phyloP scores from a whole-genome alignment of 331 rosid genomes.

The Stylosanthes scabra region DNA sequence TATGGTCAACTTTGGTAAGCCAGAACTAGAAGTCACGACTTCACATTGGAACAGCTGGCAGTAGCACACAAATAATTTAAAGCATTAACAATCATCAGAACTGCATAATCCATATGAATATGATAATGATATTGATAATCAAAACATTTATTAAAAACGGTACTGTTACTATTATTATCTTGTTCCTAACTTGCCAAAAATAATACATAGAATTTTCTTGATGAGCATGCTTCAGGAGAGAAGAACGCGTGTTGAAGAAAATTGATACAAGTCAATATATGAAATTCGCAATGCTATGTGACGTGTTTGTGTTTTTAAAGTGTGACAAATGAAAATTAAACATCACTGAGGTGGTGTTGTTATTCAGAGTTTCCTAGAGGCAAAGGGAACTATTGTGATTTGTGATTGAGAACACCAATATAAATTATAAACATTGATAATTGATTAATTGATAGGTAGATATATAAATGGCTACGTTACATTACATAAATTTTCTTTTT shows the following conservation, averaged over 20 bases:
- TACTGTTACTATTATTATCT: neutral
- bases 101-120: neutral
- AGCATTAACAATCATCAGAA: neutral
- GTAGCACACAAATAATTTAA: constrained; percentile 18
- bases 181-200: neutral
- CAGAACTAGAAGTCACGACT: constrained; percentile 14
- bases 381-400: constrained; percentile 27
- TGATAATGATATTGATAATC: neutral
- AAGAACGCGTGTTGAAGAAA: constrained; percentile 20
- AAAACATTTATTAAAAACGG: neutral
- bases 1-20: constrained; percentile 34
- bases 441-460: neutral
- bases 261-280: neutral
- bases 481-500: neutral
- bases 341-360: constrained; percentile 1
- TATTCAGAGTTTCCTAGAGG: constrained; percentile 21
- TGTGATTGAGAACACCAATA: neutral
- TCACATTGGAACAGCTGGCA: constrained; percentile 41
- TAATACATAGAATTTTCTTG: constrained; percentile 3
- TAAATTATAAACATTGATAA: no score
- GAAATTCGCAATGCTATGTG: constrained; percentile 34
- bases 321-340: constrained; percentile 5
- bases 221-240: constrained; percentile 6
- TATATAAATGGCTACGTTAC: neutral
- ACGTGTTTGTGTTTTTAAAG: neutral